Base-by-base conservation (phyloP, 78 protist species). In the Polysphondylium violaceum region DNA sequence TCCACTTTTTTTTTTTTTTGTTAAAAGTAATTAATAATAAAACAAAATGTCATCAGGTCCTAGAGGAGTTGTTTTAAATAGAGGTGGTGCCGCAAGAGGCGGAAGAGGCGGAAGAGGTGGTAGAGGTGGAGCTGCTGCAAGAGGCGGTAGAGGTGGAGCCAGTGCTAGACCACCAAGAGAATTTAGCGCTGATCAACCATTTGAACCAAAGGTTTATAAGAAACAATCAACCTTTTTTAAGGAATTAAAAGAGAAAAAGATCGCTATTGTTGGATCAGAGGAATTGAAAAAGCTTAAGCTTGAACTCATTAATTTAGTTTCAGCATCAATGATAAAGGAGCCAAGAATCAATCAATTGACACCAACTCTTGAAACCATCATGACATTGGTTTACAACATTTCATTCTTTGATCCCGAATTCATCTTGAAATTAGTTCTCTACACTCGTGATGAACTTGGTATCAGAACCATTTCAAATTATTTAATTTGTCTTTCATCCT, bases 401-500 rank as follows among this genome's bases (percentile, higher is more conserved):
- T 38, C 94, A 29, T 33, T 60, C 41, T 86, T 47, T 25, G 94
- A 93, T 65, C 95, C 96, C 11, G 98, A 96, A 61, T 96, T 96
- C 74, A 29, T 96, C 12, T 86, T 96, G 31, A 93, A 95, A 69
- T 31, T 87, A 17, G 96, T 93, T 1, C 74, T 95, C 8, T 96
- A 95, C 60, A 55, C 81, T 41, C 95, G 98, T 50, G 74, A 56
- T 12, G 96, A 96, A 43, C 77, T 96, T 23, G 86, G 88, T 69
- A 77, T 96, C 25, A 83, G 98, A 21, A 76, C 96, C 14, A 94
- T 94, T 8, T 76, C 97, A 60, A 96, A 96, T 83, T 93, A 75
- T 65, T 43, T 96, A 2, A 58, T 92, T 9, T 83, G 95, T 27
- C 23, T 87, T 38, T 90, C 96, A 5, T 36, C 95, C 17, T 9